Evolutionary conservation across 1,284 basidiomycete genomes (phyloP).

Genomic region (Tremellales sp.): DNA sequence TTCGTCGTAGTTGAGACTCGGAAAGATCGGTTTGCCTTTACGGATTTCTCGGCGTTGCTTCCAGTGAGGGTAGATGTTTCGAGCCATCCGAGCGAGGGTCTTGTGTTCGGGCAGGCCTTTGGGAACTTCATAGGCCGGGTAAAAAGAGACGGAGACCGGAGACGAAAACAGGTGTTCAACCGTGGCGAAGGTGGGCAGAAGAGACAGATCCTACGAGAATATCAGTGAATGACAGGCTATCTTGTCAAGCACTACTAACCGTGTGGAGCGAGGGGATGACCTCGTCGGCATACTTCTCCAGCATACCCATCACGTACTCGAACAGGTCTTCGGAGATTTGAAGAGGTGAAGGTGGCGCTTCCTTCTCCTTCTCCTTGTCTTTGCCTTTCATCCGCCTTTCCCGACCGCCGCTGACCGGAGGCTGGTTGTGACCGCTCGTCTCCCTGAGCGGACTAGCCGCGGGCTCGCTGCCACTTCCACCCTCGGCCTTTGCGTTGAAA

Average conservation of each 20-base stretch:
- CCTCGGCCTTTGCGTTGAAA: conserved; percentile 85
- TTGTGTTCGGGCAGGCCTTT: conserved; percentile 59
- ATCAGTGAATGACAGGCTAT: neutral
- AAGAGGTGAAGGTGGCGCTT: conserved; percentile 46
- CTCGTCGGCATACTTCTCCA: conserved; percentile 88
- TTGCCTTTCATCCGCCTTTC: conserved; percentile 45
- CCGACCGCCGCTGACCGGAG: conserved; percentile 52
- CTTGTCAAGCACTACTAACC: conserved; percentile 53
- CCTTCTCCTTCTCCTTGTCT: conserved; percentile 49
- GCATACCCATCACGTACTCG: conserved; percentile 90
- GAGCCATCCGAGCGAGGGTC: conserved; percentile 61
- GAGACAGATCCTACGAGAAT: conserved; percentile 50
- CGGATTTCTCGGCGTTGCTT: conserved; percentile 68
- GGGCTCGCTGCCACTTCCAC: conserved; percentile 60
- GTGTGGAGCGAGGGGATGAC: conserved; percentile 85
- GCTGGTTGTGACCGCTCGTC: neutral
- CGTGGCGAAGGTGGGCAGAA: conserved; percentile 69
- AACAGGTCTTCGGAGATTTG: conserved; percentile 83
- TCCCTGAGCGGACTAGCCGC: conserved; percentile 26
- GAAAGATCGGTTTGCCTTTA: conserved; percentile 72
- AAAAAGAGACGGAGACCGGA: conserved; percentile 57
- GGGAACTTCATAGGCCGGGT: conserved; percentile 62
- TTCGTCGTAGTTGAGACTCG: conserved; percentile 80
- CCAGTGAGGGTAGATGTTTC: conserved; percentile 75
- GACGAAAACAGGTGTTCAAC: conserved; percentile 68